Conservation (phyloP, 1,284 basidiomycete species). For the Sanguinoderma infundibulare region DNA sequence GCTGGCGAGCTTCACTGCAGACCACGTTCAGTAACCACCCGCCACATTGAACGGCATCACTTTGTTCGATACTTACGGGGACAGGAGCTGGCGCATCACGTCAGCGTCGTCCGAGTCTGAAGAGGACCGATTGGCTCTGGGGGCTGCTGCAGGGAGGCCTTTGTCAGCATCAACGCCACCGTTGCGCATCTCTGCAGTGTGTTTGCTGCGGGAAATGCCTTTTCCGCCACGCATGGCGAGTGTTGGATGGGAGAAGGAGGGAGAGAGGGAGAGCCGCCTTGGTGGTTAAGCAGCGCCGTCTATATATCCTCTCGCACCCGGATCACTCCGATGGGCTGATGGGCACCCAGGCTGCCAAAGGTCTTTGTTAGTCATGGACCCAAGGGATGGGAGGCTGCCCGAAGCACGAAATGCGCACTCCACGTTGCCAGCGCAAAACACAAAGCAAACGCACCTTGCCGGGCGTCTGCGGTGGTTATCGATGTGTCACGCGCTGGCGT, state of each 20-base stretch:
- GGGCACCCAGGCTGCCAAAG: neutral
- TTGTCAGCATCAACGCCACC: neutral
- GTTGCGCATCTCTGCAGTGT: neutral
- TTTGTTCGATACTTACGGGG: neutral
- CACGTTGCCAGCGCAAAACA: slow-evolving; percentile 21
- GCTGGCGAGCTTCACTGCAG: neutral
- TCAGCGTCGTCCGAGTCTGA: slow-evolving; percentile 10
- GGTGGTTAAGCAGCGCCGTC: slow-evolving; percentile 14
- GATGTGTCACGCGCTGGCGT: slow-evolving; percentile 13
- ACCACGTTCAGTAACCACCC: neutral
- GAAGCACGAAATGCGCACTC: slow-evolving; percentile 8
- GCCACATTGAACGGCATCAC: neutral
- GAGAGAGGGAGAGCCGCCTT: slow-evolving; percentile 7
- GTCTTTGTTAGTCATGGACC: neutral
- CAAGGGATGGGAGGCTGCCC: neutral
- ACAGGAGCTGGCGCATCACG: slow-evolving; percentile 7
- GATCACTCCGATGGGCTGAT: slow-evolving; percentile 17
- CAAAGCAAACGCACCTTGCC: slow-evolving; percentile 10
- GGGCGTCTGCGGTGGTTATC: slow-evolving; percentile 23
- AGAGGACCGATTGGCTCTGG: neutral
- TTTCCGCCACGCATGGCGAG: slow-evolving; percentile 8
- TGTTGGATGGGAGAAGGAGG: slow-evolving; percentile 1
- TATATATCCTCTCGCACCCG: slow-evolving; percentile 11
- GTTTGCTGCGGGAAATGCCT: slow-evolving; percentile 4
- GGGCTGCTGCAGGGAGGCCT: slow-evolving; percentile 2